Base-by-base conservation (phyloP, 2,329 filamentous ascomycete genomes). In the Lecanicillium sp. region DNA sequence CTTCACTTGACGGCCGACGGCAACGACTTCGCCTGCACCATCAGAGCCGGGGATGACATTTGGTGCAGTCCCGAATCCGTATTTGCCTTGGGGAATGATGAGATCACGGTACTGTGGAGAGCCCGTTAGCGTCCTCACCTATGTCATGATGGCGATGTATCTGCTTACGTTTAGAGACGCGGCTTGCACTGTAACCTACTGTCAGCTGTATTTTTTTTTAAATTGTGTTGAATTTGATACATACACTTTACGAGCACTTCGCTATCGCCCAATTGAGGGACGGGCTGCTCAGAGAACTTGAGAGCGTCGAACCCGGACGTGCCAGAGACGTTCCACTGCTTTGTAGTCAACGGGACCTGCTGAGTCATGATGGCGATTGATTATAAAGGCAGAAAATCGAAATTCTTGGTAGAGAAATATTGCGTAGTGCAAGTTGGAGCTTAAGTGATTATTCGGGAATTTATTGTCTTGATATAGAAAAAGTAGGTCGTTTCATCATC, bases 201-300 rank as follows among this genome's bases (percentile, higher is more conserved):
- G n/a, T n/a, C n/a, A n/a, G n/a, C n/a, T n/a, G n/a, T n/a, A n/a
- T n/a, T n/a, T n/a, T n/a, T 8, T 29, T 7, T 37, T 52, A 44
- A 46, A 44, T 19, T 9, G 13, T 13, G 27, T 16, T 9, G 33
- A 33, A 20, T 20, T 18, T 13, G 16, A 29, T n/a, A n/a, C 57
- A 27, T 40, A 60, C 59, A 39, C 58, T 81, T 83, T 48, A 89
- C 77, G 25, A 89, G 68, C 5, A 87, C 81, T 18, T 89, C 78
- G 44, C 74, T 73, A 39, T 86, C 81, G 33, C 82, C 82, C 2
- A 82, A 53, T 46, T 75, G 60, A 12, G 80, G 78, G 3, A 85
- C 52, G 1, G 68, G 67, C 34, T 71, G 61, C 48, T 77, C 67
- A 43, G 70, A 60, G 48, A 74, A 71, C 49, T 68, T 58, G 29